Evolutionary conservation across 495 filamentous ascomycete genomes (phyloP).

Genomic region (Neurospora sp.): DNA sequence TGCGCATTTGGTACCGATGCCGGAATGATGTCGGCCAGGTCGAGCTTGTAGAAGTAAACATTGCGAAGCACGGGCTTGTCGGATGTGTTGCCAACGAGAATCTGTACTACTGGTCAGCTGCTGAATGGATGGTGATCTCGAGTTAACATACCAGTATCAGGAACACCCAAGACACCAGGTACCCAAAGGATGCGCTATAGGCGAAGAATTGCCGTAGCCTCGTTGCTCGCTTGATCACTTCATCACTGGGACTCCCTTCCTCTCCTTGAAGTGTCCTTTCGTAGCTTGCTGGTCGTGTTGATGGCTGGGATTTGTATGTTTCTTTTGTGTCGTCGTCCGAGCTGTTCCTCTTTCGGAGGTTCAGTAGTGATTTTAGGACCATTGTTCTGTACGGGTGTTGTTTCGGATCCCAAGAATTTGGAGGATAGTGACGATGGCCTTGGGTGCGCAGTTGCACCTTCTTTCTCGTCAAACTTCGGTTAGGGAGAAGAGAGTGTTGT

Average conservation of each 20-base stretch:
- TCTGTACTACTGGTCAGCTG: slow-evolving; percentile 11
- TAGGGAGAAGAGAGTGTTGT: background rate
- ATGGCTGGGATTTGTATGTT: background rate
- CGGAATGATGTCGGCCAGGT: slow-evolving; percentile 78
- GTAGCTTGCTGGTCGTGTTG: background rate
- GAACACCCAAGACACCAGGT: slow-evolving; percentile 66
- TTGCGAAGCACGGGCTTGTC: slow-evolving; percentile 46
- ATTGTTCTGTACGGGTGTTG: background rate
- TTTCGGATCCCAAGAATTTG: background rate
- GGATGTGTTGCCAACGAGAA: slow-evolving; percentile 62
- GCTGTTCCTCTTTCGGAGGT: background rate
- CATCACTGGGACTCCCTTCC: slow-evolving; percentile 5
- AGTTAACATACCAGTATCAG: slow-evolving; percentile 49
- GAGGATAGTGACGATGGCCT: background rate
- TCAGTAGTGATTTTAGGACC: background rate
- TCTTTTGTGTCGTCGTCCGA: background rate
- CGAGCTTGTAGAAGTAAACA: slow-evolving; percentile 75
- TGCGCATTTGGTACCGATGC: slow-evolving; percentile 60
- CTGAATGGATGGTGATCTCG: background rate
- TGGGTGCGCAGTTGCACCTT: background rate
- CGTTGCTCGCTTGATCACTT: slow-evolving; percentile 42
- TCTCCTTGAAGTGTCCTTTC: background rate
- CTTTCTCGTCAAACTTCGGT: background rate
- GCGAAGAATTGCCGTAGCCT: slow-evolving; percentile 43
- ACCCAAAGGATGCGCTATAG: slow-evolving; percentile 55